Percentiles rank a stretch among this genome's conserved stretches.
Conservation (phyloP, 2,329 filamentous ascomycete species). For the Botrytis fragariae region DNA sequence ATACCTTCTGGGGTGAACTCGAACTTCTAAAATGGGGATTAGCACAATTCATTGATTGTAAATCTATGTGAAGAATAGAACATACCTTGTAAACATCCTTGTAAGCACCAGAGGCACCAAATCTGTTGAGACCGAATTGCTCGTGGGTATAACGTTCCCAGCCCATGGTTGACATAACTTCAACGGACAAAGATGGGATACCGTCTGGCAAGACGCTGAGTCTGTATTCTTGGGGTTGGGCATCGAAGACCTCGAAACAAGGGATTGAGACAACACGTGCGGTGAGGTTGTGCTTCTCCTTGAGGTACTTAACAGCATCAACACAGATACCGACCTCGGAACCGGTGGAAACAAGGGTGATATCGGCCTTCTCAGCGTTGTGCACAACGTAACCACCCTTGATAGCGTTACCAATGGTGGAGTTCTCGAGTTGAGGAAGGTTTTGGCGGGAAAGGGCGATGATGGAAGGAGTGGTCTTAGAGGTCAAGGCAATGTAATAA, state of each 20-base stretch:
- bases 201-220: slow-evolving; percentile 90
- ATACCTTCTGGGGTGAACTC: slow-evolving; percentile 98
- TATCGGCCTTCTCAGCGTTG: slow-evolving; percentile 76
- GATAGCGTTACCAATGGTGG: slow-evolving; percentile 80
- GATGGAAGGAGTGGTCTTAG: slow-evolving; percentile 87
- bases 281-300: slow-evolving; percentile 82
- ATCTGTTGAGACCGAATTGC: slow-evolving; percentile 99
- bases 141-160: slow-evolving; percentile 99
- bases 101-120: slow-evolving; percentile 95
- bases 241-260: slow-evolving; percentile 95
- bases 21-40: slow-evolving; percentile 72
- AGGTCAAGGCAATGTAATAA: slow-evolving; percentile 92
- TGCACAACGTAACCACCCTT: slow-evolving; percentile 94
- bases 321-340: slow-evolving; percentile 94
- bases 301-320: slow-evolving; percentile 86
- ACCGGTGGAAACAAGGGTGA: slow-evolving; percentile 92
- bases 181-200: slow-evolving; percentile 87
- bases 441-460: slow-evolving; percentile 96
- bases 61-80: slow-evolving; percentile 23
- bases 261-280: slow-evolving; percentile 93
- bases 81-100: slow-evolving; percentile 93
- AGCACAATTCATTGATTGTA: slow-evolving; percentile 35
- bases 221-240: slow-evolving; percentile 91
- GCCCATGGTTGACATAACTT: slow-evolving; percentile 95
- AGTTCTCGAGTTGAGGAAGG: slow-evolving; percentile 94